Evolutionary conservation across 2,329 filamentous ascomycete species (phyloP).

Genomic region (Penicillium sp.): DNA sequence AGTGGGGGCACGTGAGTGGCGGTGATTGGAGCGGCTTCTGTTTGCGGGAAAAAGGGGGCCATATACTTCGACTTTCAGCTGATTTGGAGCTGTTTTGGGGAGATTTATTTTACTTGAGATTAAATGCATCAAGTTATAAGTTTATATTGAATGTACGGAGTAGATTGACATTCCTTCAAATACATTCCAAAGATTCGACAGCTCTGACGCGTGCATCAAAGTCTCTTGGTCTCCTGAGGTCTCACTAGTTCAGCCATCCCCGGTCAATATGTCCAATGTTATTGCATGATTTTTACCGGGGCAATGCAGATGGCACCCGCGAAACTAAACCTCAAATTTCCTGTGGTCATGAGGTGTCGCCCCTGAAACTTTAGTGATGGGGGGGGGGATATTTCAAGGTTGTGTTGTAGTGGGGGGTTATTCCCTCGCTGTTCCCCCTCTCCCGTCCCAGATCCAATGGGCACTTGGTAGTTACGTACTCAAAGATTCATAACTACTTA

Average conservation of each 20-base stretch:
- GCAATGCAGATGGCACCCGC: conserved; percentile 12
- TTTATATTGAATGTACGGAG: background rate
- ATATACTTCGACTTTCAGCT: background rate
- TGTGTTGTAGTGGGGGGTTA: background rate
- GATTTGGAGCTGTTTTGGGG: background rate
- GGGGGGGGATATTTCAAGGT: background rate
- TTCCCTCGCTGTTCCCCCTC: background rate
- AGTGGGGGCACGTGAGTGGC: conserved; percentile 28
- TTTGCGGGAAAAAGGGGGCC: conserved; percentile 29
- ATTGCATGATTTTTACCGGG: conserved; percentile 18
- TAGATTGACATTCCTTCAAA: background rate
- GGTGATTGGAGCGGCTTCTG: conserved; percentile 25
- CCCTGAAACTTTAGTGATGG: conserved; percentile 11
- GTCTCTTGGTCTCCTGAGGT: conserved; percentile 3
- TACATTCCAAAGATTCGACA: background rate
- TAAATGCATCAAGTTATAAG: background rate
- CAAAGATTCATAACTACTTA: background rate
- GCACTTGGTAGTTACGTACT: background rate
- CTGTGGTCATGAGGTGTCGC: conserved; percentile 22
- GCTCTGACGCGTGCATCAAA: background rate
- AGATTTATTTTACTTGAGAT: background rate
- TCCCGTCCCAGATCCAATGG: conserved; percentile 8
- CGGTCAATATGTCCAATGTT: conserved; percentile 13
- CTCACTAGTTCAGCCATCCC: conserved; percentile 14
- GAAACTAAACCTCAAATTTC: conserved; percentile 15